Evolutionary conservation across 2,329 filamentous ascomycete genomes (phyloP).

Genomic region (Pyrenophora graminea): DNA sequence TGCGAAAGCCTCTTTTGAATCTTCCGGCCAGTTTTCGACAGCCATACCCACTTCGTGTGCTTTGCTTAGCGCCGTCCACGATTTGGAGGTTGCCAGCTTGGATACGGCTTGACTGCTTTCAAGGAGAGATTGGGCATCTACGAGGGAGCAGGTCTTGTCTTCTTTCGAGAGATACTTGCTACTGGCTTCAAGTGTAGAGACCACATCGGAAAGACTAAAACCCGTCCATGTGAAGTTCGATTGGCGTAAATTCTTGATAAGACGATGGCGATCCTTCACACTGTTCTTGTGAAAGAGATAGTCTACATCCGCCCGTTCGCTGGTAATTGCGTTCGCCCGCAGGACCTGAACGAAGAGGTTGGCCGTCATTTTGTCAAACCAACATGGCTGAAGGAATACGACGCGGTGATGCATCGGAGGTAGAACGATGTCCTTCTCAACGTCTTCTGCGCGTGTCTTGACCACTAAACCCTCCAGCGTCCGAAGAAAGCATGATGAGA

Average conservation of each 20-base stretch:
- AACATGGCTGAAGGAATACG: conserved; percentile 77
- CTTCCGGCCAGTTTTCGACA: conserved; percentile 67
- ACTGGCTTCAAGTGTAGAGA: conserved; percentile 67
- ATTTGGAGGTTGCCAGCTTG: conserved; percentile 60
- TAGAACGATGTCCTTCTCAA: conserved; percentile 65
- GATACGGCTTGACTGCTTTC: conserved; percentile 70
- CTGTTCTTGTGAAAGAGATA: conserved; percentile 87
- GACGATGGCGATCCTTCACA: conserved; percentile 64
- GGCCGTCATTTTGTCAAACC: conserved; percentile 79
- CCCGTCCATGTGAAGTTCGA: conserved; percentile 87
- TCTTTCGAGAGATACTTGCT: conserved; percentile 68
- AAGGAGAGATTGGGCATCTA: conserved; percentile 65
- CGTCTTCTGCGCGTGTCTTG: conserved; percentile 74
- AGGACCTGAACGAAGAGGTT: conserved; percentile 87
- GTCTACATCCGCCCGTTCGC: conserved; percentile 79
- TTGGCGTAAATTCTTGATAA: conserved; percentile 80
- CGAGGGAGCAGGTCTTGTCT: conserved; percentile 60
- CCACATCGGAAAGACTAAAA: conserved; percentile 67
- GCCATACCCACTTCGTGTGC: conserved; percentile 80
- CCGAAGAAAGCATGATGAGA: conserved; percentile 63
- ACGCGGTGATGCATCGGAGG: conserved; percentile 74
- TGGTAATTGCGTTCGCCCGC: conserved; percentile 84
- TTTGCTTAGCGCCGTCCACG: conserved; percentile 69
- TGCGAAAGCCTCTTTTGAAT: conserved; percentile 67
- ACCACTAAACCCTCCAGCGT: conserved; percentile 81